Evolutionary conservation across 352 stramenopile genomes (phyloP), one percentile per base, ranked within the genome.

Genomic region (Pythium sp.): DNA sequence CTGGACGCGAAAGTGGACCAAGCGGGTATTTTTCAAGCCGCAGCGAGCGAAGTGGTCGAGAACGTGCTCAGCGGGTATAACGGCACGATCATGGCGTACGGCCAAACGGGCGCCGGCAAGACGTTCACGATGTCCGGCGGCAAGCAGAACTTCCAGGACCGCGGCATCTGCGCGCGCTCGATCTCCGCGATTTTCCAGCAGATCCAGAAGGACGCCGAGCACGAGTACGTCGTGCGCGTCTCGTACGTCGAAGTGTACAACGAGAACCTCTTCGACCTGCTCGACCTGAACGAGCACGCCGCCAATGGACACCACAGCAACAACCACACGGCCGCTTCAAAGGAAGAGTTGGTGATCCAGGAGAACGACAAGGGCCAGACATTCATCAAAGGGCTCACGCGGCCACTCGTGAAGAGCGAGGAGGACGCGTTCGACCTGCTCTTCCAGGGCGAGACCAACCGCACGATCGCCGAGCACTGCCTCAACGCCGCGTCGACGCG

Each of bases 201-300:
- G 7, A 77, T 85, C 30, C 64, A 87, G 32, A 68, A 75, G 3
- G 81, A 91, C 30, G 70, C 64, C 0, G 75, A 87, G 46, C 72
- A 89, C 58, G 69, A 75, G 22, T 90, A 82, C 41, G 70, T 66
- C 1, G 73, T 95, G 36, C 88, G 76, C 34, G 82, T 90, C 43
- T 92, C 80, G 24, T 96, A 92, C 70, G 74, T 97, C n/a, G 87
- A 97, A 68, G 89, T 97, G 8, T 96, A 96, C 81, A 98, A 98
- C 70, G 90, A 98, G 62, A 82, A 86, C 34, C 65, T 96, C 14
- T 93, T 84, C 63, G 91, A 97, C 73, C 68, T 98, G 68, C 75
- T 97, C n/a, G 81, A 72, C 9, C 71, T 73, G 28, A 64, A 62
- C 24, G 70, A 72, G 38, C 62, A 34, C 55, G 28, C 15, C 12